Evolutionary conservation across 2,329 filamentous ascomycete genomes (phyloP).

Genomic region (Penicillium sp.): DNA sequence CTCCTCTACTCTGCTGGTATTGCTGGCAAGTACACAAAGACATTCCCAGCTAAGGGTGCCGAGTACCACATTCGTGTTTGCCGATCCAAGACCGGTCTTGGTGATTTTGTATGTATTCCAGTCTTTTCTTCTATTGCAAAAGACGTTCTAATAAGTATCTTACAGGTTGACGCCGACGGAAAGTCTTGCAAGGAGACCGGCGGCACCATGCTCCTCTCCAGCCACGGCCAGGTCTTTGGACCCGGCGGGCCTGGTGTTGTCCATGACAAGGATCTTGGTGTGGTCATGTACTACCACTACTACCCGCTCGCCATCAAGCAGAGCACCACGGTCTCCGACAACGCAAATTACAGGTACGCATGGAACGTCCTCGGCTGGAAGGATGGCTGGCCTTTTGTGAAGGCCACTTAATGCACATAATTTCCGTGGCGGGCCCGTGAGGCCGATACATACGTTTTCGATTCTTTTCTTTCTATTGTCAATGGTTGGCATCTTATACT

Average conservation of each 20-base stretch:
- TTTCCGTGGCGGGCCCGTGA: neutral
- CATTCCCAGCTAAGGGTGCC: slow-evolving; percentile 52
- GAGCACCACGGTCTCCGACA: slow-evolving; percentile 49
- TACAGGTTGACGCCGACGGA: slow-evolving; percentile 54
- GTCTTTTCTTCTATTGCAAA: neutral
- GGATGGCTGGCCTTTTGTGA: slow-evolving; percentile 45
- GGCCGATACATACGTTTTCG: neutral
- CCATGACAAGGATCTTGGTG: slow-evolving; percentile 42
- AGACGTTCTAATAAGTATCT: neutral
- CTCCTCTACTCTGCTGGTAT: slow-evolving; percentile 60
- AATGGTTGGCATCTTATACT: slow-evolving; percentile 19
- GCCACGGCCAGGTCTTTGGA: slow-evolving; percentile 61
- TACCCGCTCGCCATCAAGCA: slow-evolving; percentile 46
- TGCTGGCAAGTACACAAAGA: slow-evolving; percentile 57
- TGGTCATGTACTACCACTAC: slow-evolving; percentile 64
- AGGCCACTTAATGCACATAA: slow-evolving; percentile 17
- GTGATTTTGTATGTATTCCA: slow-evolving; percentile 50
- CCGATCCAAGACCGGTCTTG: slow-evolving; percentile 51
- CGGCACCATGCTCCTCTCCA: slow-evolving; percentile 60
- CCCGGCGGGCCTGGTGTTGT: slow-evolving; percentile 59
- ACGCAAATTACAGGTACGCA: slow-evolving; percentile 44
- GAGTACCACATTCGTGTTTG: slow-evolving; percentile 68
- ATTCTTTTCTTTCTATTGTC: slow-evolving; percentile 13
- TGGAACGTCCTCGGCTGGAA: slow-evolving; percentile 48
- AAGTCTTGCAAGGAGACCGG: slow-evolving; percentile 55